Evolutionary conservation across 2,329 filamentous ascomycete genomes (phyloP), one percentile per base, ranked within the genome.

Genomic region (Fonsecaea multimorphosa): DNA sequence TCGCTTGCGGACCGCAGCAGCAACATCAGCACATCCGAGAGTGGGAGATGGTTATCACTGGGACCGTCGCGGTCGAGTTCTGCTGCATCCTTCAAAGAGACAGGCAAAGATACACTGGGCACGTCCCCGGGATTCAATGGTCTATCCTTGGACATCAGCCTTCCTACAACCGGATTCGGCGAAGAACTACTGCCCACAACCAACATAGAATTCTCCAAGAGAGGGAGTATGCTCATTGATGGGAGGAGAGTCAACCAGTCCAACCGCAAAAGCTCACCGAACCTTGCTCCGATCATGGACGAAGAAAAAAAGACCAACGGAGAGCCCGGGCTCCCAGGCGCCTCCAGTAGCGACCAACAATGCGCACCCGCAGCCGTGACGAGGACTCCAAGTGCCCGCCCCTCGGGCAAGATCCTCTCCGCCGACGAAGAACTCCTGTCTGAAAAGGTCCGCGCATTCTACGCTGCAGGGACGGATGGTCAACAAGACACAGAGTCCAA

Each of bases 361-460:
- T 40, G 56, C n/a, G 24, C 53, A 7, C 49, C 57, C 44, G 19
- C 63, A 5, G 32, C 65, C 71, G 71, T 56, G 69, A 71, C 52
- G 74, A 77, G 78, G 36, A 75, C 78, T 46, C 74, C 76, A 71
- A 78, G 74, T 67, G 77, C 73, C 56, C 74, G 75, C 72, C 78
- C 78, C 11, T 72, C 78, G 69, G 76, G 76, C 56, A 80, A 86
- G 63, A 81, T 84, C 22, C 80, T 89, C 32, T 89, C 87, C n/a
- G 79, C 85, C 1, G 87, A 89, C 70, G 87, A 89, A 73, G 86
- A 87, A 72, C 83, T 84, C 73, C 78, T 89, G 65, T 89, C 87
- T 34, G 83, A 85, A 67, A 85, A 85, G 68, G 86, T 89, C 38
- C 81, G 87, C 32, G 79, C 85, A 68, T 89, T 89, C 86, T 89